phyloP scores from a whole-genome alignment of 495 filamentous ascomycete genomes.

The Penicillium pancosmium region DNA sequence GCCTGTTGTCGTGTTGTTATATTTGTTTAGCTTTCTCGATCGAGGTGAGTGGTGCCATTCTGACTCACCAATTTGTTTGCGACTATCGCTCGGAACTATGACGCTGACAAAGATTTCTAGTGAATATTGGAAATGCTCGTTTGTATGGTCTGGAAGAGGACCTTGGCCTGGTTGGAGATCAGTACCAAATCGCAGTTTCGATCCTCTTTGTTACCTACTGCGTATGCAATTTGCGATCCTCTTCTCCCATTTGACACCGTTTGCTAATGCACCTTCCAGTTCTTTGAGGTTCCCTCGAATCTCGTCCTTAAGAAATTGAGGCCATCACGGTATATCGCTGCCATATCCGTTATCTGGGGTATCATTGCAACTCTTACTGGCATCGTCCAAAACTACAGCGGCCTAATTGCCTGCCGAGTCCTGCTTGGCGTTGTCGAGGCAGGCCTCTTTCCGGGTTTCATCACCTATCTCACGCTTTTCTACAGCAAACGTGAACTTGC shows the following conservation, averaged over 20 bases:
- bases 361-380: constrained; percentile 71
- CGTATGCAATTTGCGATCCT: constrained; percentile 32
- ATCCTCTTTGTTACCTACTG: constrained; percentile 74
- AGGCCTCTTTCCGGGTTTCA: constrained; percentile 57
- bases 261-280: constrained; percentile 20
- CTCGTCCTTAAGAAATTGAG: constrained; percentile 79
- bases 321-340: constrained; percentile 70
- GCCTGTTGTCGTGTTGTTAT: constrained; percentile 62
- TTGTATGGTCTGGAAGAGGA: constrained; percentile 71
- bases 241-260: not conserved
- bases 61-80: constrained; percentile 23
- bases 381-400: constrained; percentile 60
- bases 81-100: not conserved
- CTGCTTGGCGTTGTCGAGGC: constrained; percentile 60
- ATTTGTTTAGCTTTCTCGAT: constrained; percentile 70
- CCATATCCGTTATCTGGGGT: constrained; percentile 66
- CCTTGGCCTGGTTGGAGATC: constrained; percentile 59
- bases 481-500: constrained; percentile 76
- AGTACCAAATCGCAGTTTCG: constrained; percentile 71
- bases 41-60: constrained; percentile 38
- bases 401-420: constrained; percentile 56
- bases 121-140: constrained; percentile 78
- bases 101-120: constrained; percentile 37
- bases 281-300: constrained; percentile 60
- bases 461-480: constrained; percentile 73